These are phyloP conservation scores for Mucor indicus DNA, from an alignment of 371 early-diverging fungal genomes.

Conservation along the genomic window DNA sequence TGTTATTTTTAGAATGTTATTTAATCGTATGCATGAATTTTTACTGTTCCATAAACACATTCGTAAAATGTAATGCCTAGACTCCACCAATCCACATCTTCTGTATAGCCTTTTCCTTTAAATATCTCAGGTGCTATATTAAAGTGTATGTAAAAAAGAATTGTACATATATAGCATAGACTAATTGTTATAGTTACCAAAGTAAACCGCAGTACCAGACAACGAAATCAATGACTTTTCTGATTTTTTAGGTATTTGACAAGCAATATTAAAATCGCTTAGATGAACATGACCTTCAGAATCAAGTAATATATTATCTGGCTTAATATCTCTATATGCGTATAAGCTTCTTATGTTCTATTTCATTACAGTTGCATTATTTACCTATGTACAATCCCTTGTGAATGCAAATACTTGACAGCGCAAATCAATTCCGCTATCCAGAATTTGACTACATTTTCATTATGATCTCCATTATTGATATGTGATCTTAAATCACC, in stretches of 20 bases:
- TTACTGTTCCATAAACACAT: slow-evolving; percentile 51
- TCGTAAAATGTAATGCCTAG: slow-evolving; percentile 78
- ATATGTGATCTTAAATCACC: slow-evolving; percentile 80
- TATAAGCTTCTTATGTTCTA: too few species aligned
- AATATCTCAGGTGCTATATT: slow-evolving; percentile 75
- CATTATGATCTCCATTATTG: slow-evolving; percentile 54
- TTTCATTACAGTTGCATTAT: too few species aligned
- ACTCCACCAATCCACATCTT: slow-evolving; percentile 85
- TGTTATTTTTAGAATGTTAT: too few species aligned
- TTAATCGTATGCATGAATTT: too few species aligned
- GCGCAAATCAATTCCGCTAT: slow-evolving; percentile 69
- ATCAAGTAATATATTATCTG: slow-evolving; percentile 76
- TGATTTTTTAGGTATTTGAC: slow-evolving; percentile 36
- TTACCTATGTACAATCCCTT: slow-evolving; percentile 68
- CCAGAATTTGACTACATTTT: slow-evolving; percentile 65
- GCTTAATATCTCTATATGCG: slow-evolving; percentile 65
- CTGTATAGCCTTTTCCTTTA: slow-evolving; percentile 54
- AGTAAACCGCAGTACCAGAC: slow-evolving; percentile 71
- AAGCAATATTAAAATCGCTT: slow-evolving; percentile 75
- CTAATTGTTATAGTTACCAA: slow-evolving; percentile 53
- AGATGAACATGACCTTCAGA: slow-evolving; percentile 65
- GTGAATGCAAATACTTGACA: slow-evolving; percentile 68
- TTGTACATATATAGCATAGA: too few species aligned
- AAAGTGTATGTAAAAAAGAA: too few species aligned
- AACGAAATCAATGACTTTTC: slow-evolving; percentile 50